phyloP scores from a whole-genome alignment of 164 flowering plant genomes.

The Akebia trifoliata region DNA sequence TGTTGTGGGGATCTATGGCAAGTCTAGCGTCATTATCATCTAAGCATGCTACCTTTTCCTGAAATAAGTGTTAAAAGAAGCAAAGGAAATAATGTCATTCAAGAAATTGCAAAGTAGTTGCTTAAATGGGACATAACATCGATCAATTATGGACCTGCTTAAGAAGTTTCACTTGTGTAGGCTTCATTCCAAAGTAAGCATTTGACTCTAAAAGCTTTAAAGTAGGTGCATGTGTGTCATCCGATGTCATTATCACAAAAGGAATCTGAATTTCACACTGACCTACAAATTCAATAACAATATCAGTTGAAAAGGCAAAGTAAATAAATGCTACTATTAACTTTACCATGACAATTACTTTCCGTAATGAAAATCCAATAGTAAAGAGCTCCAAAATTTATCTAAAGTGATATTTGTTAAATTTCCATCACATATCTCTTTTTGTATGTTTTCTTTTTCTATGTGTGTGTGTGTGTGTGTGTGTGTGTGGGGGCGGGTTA shows the following conservation, averaged over 20 bases:
- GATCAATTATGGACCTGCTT: conserved; percentile 66
- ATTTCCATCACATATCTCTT: no score
- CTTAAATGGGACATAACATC: neutral
- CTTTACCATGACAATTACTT: no score
- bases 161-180: conserved; percentile 75
- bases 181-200: conserved; percentile 90
- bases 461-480: no score
- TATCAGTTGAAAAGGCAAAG: conserved; percentile 4
- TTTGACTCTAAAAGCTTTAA: conserved; percentile 65
- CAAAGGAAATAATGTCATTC: neutral
- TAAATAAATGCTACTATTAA: neutral
- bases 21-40: conserved; percentile 94
- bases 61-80: conserved; percentile 13
- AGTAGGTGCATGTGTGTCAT: conserved; percentile 88
- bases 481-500: no score
- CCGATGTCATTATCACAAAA: conserved; percentile 94
- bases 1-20: conserved; percentile 75
- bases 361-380: neutral
- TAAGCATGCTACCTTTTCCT: conserved; percentile 99
- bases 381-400: neutral
- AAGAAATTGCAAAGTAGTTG: neutral
- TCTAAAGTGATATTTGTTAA: neutral
- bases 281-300: conserved; percentile 32
- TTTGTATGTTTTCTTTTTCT: no score
- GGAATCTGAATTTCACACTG: conserved; percentile 56